phyloP scores from a whole-genome alignment of 306 rosid species.

The Medicago ruthenica region DNA sequence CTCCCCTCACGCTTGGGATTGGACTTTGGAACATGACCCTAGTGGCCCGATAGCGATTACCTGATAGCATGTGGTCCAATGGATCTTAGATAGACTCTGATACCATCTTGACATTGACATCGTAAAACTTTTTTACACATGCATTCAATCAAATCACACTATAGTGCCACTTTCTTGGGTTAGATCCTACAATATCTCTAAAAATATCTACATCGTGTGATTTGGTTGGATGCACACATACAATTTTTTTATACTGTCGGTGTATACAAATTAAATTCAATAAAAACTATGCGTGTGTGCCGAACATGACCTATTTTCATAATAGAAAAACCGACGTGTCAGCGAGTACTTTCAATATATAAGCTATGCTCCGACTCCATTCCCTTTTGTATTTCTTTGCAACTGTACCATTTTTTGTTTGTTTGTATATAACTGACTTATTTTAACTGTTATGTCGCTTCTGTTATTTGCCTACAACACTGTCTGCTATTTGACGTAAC shows the following conservation, averaged over 20 bases:
- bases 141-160: not conserved
- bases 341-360: conserved; percentile 5
- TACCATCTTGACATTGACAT: no score
- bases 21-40: no score
- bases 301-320: not conserved
- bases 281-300: not conserved
- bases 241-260: not conserved
- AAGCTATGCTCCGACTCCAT: not conserved
- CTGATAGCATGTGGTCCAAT: no score
- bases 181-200: conserved; percentile 1
- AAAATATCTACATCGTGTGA: not conserved
- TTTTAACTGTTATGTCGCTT: not conserved
- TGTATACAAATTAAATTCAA: no score
- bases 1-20: no score
- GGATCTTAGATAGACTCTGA: no score
- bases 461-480: not conserved
- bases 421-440: not conserved
- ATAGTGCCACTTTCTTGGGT: not conserved
- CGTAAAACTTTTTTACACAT: not conserved
- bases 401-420: not conserved
- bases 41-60: no score
- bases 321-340: not conserved
- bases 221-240: not conserved
- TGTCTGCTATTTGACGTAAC: not conserved
- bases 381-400: not conserved